Evolutionary conservation across 352 stramenopile genomes (phyloP).

Genomic region (Globisporangium parvum): DNA sequence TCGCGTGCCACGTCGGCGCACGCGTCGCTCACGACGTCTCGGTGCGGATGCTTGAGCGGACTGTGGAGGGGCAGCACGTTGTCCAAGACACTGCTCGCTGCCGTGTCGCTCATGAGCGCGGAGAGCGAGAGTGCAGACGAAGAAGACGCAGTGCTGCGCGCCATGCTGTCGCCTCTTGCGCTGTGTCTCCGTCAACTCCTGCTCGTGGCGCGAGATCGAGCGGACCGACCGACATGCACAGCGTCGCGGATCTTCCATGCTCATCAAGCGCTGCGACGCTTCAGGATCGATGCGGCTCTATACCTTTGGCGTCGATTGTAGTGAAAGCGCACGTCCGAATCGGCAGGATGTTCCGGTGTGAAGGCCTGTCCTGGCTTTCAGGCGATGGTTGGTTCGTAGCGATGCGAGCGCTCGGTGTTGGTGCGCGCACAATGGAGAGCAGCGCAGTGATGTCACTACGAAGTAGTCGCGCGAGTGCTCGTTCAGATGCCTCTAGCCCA

Average conservation of each 20-base stretch:
- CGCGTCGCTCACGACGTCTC: constrained; percentile 20
- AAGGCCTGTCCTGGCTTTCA: too few species aligned
- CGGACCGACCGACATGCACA: neutral
- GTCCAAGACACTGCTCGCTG: neutral
- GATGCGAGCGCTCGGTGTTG: too few species aligned
- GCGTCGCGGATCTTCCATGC: too few species aligned
- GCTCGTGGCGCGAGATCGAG: too few species aligned
- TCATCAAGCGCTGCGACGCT: neutral
- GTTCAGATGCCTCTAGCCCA: too few species aligned
- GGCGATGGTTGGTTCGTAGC: too few species aligned
- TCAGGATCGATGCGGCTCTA: neutral
- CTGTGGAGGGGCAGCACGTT: neutral
- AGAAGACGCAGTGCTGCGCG: neutral
- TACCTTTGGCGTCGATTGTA: too few species aligned
- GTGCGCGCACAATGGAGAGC: too few species aligned
- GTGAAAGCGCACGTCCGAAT: too few species aligned
- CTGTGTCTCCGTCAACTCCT: neutral
- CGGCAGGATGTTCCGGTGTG: too few species aligned
- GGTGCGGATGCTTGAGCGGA: neutral
- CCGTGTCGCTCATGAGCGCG: constrained; percentile 4
- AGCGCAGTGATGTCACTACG: too few species aligned
- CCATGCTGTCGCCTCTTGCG: neutral
- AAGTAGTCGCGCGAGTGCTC: too few species aligned
- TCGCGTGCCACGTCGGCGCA: constrained; percentile 40
- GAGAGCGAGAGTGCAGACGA: constrained; percentile 18